These are phyloP conservation scores for Fraxinus americana DNA, from an alignment of 257 asterid genomes.

Conservation along the genomic window DNA sequence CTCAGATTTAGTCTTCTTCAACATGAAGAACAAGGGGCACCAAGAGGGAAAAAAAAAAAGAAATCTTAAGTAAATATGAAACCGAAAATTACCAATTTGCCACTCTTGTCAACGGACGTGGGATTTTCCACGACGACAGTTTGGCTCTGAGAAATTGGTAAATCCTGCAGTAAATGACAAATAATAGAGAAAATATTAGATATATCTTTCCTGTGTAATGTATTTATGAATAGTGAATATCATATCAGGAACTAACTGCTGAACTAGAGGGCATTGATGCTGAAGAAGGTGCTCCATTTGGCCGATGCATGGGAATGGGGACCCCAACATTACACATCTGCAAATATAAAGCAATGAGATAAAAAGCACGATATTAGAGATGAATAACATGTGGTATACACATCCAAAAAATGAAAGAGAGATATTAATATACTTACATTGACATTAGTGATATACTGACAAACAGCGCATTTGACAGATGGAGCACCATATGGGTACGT, in stretches of 20 bases:
- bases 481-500: slow-evolving; percentile 66
- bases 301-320: slow-evolving; percentile 59
- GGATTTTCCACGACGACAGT: slow-evolving; percentile 65
- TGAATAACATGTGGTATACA: slow-evolving; percentile 11
- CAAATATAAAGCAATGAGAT: slow-evolving; percentile 20
- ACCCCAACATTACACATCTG: slow-evolving; percentile 66
- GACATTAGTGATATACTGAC: slow-evolving; percentile 53
- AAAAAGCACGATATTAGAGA: slow-evolving; percentile 16
- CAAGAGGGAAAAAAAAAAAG: not conserved
- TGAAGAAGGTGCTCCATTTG: slow-evolving; percentile 47
- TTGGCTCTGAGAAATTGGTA: slow-evolving; percentile 53
- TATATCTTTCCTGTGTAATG: not conserved
- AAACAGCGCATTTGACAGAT: slow-evolving; percentile 60
- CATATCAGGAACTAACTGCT: slow-evolving; percentile 42
- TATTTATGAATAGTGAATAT: not conserved
- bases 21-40: not conserved
- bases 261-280: slow-evolving; percentile 45
- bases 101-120: slow-evolving; percentile 62
- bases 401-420: slow-evolving; percentile 18
- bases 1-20: slow-evolving; percentile 13
- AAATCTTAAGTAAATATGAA: not conserved
- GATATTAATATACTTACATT: slow-evolving; percentile 41
- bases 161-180: slow-evolving; percentile 31
- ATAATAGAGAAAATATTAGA: not conserved
- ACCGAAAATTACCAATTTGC: slow-evolving; percentile 51